Evolutionary conservation across 495 filamentous ascomycete species (phyloP).

Genomic region (Daldinia decipiens): DNA sequence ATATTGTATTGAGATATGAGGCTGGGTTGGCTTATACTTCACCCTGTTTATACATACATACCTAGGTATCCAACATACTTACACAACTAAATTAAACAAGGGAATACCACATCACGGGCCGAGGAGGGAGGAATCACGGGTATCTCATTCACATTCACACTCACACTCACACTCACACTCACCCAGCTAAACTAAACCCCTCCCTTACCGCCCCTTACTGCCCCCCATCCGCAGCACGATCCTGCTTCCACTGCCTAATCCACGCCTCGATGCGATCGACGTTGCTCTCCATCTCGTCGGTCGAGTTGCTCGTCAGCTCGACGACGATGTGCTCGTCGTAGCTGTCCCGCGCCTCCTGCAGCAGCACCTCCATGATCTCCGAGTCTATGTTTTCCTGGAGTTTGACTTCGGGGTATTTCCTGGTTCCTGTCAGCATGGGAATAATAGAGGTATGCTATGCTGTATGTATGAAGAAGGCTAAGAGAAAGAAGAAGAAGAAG

Average conservation of each 20-base stretch:
- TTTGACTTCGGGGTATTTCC: slow-evolving; percentile 84
- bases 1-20: neutral
- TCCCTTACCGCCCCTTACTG: no score
- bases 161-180: no score
- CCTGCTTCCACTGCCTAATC: slow-evolving; percentile 82
- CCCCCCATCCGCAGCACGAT: slow-evolving; percentile 53
- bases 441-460: no score
- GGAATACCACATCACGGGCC: no score
- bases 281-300: slow-evolving; percentile 87
- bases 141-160: neutral
- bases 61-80: no score
- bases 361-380: slow-evolving; percentile 95
- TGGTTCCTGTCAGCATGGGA: slow-evolving; percentile 42
- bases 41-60: no score
- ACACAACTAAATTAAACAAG: no score
- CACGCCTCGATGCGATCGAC: slow-evolving; percentile 84
- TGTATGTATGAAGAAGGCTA: no score
- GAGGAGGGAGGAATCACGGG: no score
- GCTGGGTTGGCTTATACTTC: no score
- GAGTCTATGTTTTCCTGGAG: slow-evolving; percentile 95
- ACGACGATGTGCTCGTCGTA: slow-evolving; percentile 92
- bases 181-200: neutral
- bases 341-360: slow-evolving; percentile 87
- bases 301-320: slow-evolving; percentile 82
- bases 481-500: no score